Evolutionary conservation across 495 filamentous ascomycete species (phyloP), one percentile per base, ranked within the genome.

Genomic region (Hypoxylon intermedium): DNA sequence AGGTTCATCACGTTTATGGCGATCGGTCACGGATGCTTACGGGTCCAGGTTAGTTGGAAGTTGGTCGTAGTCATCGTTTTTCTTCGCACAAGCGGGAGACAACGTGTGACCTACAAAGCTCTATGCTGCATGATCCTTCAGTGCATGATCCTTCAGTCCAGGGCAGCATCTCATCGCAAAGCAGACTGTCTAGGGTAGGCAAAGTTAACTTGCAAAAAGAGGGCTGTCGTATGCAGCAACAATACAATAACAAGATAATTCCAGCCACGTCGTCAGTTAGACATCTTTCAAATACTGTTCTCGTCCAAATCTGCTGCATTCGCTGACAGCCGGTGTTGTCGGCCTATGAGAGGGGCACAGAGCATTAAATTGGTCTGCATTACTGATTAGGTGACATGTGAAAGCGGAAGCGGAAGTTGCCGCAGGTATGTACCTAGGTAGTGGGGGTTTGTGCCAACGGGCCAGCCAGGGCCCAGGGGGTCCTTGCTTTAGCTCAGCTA

Each of bases 401-500:
- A 64, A 72, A 74, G 53, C 45, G n/a, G n/a, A n/a, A n/a, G n/a
- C 64, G 71, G 66, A 74, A 60, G 31, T 51, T 49, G 24, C 47
- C 50, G 56, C 18, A 37, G 5, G 53, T 26, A 26, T 7, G 4
- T 26, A 26, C 24, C 24, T 26, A 26, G 3, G 24, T 51, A 44
- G 46, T 58, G 54, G 59, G 50, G 26, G n/a, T 19, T 61, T 41
- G 54, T 47, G 7, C 24, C n/a, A n/a, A 26, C 21, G 30, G 43
- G 46, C 49, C 26, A 28, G 19, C 26, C 50, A 40, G 44, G 52
- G 50, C 46, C 59, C 53, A 65, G 63, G 38, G 46, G 59, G 45
- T 37, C 28, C 46, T 30, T 49, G 53, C 9, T 41, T 30, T 47
- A 30, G 24, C 53, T 54, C 49, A 26, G 24, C 7, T 26, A 26